Conservation (phyloP, 2,329 filamentous ascomycete genomes). For the Trichoderma sp. region DNA sequence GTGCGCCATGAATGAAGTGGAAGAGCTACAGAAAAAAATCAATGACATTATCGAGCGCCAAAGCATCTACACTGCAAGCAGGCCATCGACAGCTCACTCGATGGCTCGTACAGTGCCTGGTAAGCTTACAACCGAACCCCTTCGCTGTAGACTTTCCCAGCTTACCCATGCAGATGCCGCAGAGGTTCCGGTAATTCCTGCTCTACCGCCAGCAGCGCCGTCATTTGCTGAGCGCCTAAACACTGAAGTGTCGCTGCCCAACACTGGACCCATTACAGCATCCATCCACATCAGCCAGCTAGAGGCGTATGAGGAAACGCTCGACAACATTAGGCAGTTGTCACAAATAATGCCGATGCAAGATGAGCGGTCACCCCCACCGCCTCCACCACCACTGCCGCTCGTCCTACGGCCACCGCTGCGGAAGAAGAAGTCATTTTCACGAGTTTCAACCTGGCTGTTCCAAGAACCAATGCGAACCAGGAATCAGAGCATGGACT, state of each 20-base stretch:
- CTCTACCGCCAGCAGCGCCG: slow-evolving; percentile 58
- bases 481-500: slow-evolving; percentile 50
- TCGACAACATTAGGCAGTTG: slow-evolving; percentile 23
- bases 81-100: slow-evolving; percentile 57
- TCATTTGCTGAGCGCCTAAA: slow-evolving; percentile 62
- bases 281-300: slow-evolving; percentile 41
- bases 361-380: slow-evolving; percentile 41
- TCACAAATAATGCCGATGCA: slow-evolving; percentile 31
- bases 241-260: slow-evolving; percentile 48
- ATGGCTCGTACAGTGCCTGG: slow-evolving; percentile 40
- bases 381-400: slow-evolving; percentile 59
- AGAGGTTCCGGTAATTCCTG: slow-evolving; percentile 60
- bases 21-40: slow-evolving; percentile 61
- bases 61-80: slow-evolving; percentile 59
- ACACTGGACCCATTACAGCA: slow-evolving; percentile 42
- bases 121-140: slow-evolving; percentile 33
- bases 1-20: slow-evolving; percentile 61
- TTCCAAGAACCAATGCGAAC: slow-evolving; percentile 49
- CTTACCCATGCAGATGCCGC: slow-evolving; percentile 46
- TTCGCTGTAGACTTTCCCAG: slow-evolving; percentile 23
- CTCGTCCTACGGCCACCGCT: slow-evolving; percentile 63
- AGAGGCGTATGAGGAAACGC: slow-evolving; percentile 39
- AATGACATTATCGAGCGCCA: slow-evolving; percentile 64
- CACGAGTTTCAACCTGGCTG: slow-evolving; percentile 63
- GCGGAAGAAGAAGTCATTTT: slow-evolving; percentile 70